Base-by-base conservation (phyloP, 371 early-diverging fungal genomes). In the Zopfochytrium polystomum region DNA sequence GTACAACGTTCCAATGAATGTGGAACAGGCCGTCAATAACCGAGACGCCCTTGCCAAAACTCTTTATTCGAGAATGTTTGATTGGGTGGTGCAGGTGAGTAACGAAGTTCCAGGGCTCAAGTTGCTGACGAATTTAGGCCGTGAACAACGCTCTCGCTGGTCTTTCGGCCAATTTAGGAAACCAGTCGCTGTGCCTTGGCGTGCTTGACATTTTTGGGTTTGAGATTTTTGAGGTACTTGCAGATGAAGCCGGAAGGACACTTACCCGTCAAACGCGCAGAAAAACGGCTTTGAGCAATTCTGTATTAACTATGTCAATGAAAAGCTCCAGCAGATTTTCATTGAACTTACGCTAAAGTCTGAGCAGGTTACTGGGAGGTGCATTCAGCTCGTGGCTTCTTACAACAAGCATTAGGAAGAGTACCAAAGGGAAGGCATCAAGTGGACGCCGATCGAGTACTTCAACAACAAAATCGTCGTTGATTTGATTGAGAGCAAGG, bases 281-380 rank as follows among this genome's bases (percentile, higher is more conserved):
- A 88, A 91, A 62, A 99, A 99, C 83, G 93, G 93, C 52, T 99
- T 99, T 77, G 99, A 99, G 74, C 99, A 99, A 79, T 87, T 99
- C 63, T 98, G 99, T 78, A 99, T 99, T 64, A 99, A 99, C 81
- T 99, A 99, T 65, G 98, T 99, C 58, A 99, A 99, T 78, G 99
- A 99, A 72, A 94, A 95, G 75, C 81, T 99, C 62, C 99, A 99
- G 71, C 99, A 99, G 72, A 98, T 99, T 68, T 99, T 99, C 68
- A 99, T 99, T 58, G 94, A 95, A 71, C 79, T 96, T 60, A 93
- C 99, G n/a, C 86, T 99, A 51, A 91, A 92, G 73, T 87, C 95
- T 0, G 98, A 98, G 75, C 97, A 96, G 78, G 73, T 67, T 45
- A n/a, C n/a, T 48, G 32, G 30, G 3, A 9, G 22, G 34, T 32